phyloP scores from a whole-genome alignment of 805 yeast species.

The Yamadazyma akitaensis region DNA sequence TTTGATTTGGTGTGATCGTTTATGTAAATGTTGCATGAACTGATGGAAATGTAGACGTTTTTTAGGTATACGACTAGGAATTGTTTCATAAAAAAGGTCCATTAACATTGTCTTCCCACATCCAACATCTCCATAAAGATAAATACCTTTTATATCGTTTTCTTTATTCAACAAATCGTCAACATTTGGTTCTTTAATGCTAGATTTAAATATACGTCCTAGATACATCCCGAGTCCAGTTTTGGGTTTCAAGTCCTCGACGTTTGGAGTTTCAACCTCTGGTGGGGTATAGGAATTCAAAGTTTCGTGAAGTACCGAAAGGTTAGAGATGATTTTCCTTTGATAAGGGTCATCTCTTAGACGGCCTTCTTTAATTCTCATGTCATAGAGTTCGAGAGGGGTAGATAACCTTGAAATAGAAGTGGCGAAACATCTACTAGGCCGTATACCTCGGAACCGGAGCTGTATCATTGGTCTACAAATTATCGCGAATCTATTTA shows the following conservation, averaged over 20 bases:
- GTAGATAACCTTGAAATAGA: background rate
- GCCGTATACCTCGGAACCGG: background rate
- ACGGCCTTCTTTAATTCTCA: conserved; percentile 45
- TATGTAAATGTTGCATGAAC: conserved; percentile 93
- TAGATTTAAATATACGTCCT: background rate
- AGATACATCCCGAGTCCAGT: conserved; percentile 41
- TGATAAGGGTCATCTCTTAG: conserved; percentile 78
- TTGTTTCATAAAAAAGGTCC: conserved; percentile 87
- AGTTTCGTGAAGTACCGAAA: conserved; percentile 57
- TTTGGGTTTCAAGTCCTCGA: conserved; percentile 50
- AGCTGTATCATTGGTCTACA: background rate
- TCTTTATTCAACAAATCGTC: conserved; percentile 20
- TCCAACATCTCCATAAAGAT: conserved; percentile 95
- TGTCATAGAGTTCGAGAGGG: conserved; percentile 46
- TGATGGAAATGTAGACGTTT: conserved; percentile 91
- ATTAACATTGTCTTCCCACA: conserved; percentile 98
- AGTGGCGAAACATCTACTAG: background rate
- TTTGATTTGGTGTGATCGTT: conserved; percentile 75
- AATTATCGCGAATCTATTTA: background rate
- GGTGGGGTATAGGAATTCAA: conserved; percentile 63
- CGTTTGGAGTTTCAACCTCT: conserved; percentile 48
- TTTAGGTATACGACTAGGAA: conserved; percentile 75
- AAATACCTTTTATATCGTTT: conserved; percentile 68
- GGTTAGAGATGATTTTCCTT: conserved; percentile 60
- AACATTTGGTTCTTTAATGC: conserved; percentile 8